Base-by-base conservation (phyloP, 805 yeast species). In the Candida pseudofarinosa region DNA sequence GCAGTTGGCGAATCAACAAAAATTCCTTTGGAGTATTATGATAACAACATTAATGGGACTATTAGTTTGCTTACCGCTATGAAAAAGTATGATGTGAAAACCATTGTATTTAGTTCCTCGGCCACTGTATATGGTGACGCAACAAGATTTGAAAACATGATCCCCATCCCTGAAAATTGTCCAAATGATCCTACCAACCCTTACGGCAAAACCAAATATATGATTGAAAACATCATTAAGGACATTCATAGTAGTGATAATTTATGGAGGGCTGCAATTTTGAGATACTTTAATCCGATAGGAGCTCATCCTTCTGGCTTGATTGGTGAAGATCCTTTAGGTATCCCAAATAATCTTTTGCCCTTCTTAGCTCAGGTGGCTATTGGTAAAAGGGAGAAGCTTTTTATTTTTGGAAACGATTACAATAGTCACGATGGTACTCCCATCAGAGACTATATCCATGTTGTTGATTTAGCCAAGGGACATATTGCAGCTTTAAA, bases 61-160 rank as follows among this genome's bases (percentile, higher is more conserved):
- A 59, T 83, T 46, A 74, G 67, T 41, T 65, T 87, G 45, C 58
- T 86, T 45, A 69, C 72, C 43, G 75, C 71, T 7, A 76, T 84
- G 79, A 60, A 65, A 28, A 62, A 65, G 33, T 57, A 65, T 53
- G 53, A 63, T 34, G 79, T 81, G 36, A 64, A 68, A 35, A 72
- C 73, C 13, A 60, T 87, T 42, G 88, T 86, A 13, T 85, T 86
- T 61, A 79, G 86, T 32, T 83, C 90, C 2, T 80, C 88, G 20
- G 93, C 93, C 8, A 85, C 93, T 10, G 91, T 86, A 3, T 85
- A 87, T 54, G 95, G 93, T 12, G 91, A 83, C 58, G 90, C 83
- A 23, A 80, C 87, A 7, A 69, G 88, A 36, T 83, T 82, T 56
- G 77, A 76, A 40, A 72, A 81, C 54, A 81, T 81, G 81, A 80